Percentiles rank a stretch among this genome's conserved stretches.
Evolutionary conservation across 768 basidiomycete species (phyloP).

Genomic region (Suillus tomentosus): DNA sequence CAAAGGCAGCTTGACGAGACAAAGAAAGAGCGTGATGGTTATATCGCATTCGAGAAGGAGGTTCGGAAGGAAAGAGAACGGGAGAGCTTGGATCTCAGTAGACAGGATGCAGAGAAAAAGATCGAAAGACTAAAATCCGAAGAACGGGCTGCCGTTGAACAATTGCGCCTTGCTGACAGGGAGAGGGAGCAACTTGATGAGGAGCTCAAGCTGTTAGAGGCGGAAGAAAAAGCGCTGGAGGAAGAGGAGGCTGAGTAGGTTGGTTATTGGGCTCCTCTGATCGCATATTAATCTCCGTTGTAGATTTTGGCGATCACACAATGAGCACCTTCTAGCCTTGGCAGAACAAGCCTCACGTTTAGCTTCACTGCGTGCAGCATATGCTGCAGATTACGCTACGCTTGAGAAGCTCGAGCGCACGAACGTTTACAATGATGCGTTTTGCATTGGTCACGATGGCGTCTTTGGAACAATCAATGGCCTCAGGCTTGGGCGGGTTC

Average conservation of each 20-base stretch:
- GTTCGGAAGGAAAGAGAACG: constrained; percentile 79
- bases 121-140: constrained; percentile 73
- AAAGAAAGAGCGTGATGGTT: constrained; percentile 89
- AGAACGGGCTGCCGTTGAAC: constrained; percentile 67
- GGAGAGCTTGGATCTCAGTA: constrained; percentile 59
- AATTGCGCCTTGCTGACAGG: constrained; percentile 72
- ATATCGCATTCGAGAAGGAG: constrained; percentile 90
- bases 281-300: constrained; percentile 2
- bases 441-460: constrained; percentile 93
- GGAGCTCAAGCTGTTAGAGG: constrained; percentile 69
- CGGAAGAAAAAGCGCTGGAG: constrained; percentile 78
- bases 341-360: constrained; percentile 71
- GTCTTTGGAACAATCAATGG: constrained; percentile 99
- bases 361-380: constrained; percentile 73
- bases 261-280: constrained; percentile 7
- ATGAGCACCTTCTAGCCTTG: constrained; percentile 63
- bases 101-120: constrained; percentile 69
- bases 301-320: constrained; percentile 85
- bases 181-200: constrained; percentile 76
- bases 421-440: constrained; percentile 95
- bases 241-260: constrained; percentile 83
- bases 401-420: constrained; percentile 86
- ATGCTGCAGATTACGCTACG: constrained; percentile 73
- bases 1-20: constrained; percentile 86
- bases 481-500: constrained; percentile 84